phyloP scores from a whole-genome alignment of 805 yeast genomes.

The Aciculoconidium aculeatum region DNA sequence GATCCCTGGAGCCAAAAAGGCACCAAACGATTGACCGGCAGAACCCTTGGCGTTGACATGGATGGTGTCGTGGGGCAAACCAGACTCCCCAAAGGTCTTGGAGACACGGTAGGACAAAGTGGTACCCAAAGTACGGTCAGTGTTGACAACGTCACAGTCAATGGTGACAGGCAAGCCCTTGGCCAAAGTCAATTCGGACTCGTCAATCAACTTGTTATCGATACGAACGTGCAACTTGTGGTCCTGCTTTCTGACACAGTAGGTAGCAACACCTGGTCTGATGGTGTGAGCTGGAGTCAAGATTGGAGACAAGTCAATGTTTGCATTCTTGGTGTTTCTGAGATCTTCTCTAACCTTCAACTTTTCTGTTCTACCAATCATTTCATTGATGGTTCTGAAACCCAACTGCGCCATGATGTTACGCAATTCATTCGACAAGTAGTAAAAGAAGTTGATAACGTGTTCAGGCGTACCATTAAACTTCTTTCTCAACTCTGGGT shows the following conservation, averaged over 20 bases:
- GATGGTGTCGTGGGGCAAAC: slow-evolving; percentile 92
- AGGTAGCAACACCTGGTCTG: slow-evolving; percentile 95
- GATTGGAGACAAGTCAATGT: slow-evolving; percentile 86
- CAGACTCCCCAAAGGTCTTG: slow-evolving; percentile 86
- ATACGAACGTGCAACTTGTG: slow-evolving; percentile 88
- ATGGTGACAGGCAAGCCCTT: slow-evolving; percentile 94
- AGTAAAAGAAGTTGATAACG: slow-evolving; percentile 95
- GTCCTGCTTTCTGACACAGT: slow-evolving; percentile 89
- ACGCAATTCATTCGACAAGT: slow-evolving; percentile 87
- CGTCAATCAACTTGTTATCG: slow-evolving; percentile 94
- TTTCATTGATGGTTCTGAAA: slow-evolving; percentile 91
- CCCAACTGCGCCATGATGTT: slow-evolving; percentile 92
- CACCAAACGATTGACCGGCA: slow-evolving; percentile 99
- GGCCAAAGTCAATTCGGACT: slow-evolving; percentile 90
- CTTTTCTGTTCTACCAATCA: slow-evolving; percentile 96
- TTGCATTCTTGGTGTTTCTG: slow-evolving; percentile 83
- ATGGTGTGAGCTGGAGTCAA: slow-evolving; percentile 95
- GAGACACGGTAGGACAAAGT: slow-evolving; percentile 92
- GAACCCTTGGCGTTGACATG: slow-evolving; percentile 88
- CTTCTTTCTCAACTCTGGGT: slow-evolving; percentile 86
- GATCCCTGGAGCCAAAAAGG: slow-evolving; percentile 92
- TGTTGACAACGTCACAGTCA: slow-evolving; percentile 88
- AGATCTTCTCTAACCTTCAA: slow-evolving; percentile 78
- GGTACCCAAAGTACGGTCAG: slow-evolving; percentile 94
- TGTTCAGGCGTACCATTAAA: slow-evolving; percentile 97